A percentile compares a stretch with the other conserved stretches of the same genome.
Conservation (phyloP, 169 alveolate species). For the Amoebophrya sp. region DNA sequence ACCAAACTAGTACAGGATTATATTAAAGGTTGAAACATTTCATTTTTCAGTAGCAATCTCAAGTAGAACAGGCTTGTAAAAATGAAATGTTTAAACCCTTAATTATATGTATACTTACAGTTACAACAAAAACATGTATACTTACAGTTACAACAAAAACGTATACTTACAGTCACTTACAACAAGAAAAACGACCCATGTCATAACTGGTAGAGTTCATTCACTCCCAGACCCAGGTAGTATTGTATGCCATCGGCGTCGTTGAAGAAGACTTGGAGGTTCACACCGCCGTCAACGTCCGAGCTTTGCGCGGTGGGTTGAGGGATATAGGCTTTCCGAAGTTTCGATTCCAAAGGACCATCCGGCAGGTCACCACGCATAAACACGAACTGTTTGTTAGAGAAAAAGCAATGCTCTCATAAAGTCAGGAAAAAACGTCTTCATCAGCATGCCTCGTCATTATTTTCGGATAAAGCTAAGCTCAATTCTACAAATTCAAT, state of each 20-base stretch:
- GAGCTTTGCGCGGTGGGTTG: background rate
- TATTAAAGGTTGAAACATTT: too few species aligned
- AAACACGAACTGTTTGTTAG: too few species aligned
- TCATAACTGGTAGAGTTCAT: background rate
- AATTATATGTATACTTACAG: background rate
- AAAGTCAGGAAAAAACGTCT: too few species aligned
- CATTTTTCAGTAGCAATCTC: too few species aligned
- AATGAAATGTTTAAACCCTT: too few species aligned
- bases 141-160: background rate
- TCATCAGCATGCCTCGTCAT: too few species aligned
- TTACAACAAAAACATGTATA: slow-evolving; percentile 1
- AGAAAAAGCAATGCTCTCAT: too few species aligned
- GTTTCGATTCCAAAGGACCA: background rate
- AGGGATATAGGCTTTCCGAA: background rate
- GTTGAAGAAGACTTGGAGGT: background rate
- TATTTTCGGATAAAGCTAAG: too few species aligned
- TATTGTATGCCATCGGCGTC: background rate
- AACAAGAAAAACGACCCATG: background rate
- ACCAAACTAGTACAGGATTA: background rate
- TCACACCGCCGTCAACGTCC: background rate
- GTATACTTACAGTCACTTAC: background rate
- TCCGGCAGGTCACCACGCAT: too few species aligned
- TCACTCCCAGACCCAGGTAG: background rate
- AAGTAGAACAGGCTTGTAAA: too few species aligned
- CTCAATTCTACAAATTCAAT: too few species aligned